These are phyloP conservation scores for Brassica hybrid DNA, from an alignment of 441 rosid genomes.

Conservation along the genomic window DNA sequence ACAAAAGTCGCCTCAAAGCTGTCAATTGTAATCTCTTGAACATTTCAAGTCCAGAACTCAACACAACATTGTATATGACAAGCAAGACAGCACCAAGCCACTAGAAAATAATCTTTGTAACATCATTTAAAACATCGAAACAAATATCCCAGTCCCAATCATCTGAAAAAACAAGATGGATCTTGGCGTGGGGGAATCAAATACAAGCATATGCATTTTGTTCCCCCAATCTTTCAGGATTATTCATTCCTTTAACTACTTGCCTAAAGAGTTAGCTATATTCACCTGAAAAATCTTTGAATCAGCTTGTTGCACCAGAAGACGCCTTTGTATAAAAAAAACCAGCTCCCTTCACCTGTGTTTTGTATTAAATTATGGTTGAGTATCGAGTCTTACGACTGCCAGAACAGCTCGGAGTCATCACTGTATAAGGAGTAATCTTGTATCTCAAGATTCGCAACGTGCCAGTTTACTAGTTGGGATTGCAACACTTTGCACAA, in stretches of 20 bases:
- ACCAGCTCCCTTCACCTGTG: slow-evolving; percentile 42
- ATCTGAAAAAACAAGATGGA: slow-evolving; percentile 36
- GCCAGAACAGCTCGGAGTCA: slow-evolving; percentile 82
- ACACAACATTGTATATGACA: background rate
- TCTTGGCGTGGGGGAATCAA: slow-evolving; percentile 31
- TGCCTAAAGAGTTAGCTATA: slow-evolving; percentile 44
- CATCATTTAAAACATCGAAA: background rate
- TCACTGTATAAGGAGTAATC: slow-evolving; percentile 79
- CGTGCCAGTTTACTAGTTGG: slow-evolving; percentile 74
- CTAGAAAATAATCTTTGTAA: too few relatives aligned
- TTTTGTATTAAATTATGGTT: slow-evolving; percentile 22
- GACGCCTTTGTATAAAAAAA: slow-evolving; percentile 35
- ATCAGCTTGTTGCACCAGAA: slow-evolving; percentile 45
- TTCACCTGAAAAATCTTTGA: slow-evolving; percentile 42
- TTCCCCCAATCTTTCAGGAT: slow-evolving; percentile 36
- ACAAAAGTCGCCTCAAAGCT: too few relatives aligned
- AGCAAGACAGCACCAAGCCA: too few relatives aligned
- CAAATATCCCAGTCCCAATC: slow-evolving; percentile 23
- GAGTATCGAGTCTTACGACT: slow-evolving; percentile 52
- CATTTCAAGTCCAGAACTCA: background rate
- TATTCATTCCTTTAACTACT: slow-evolving; percentile 39
- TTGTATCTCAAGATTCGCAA: slow-evolving; percentile 90
- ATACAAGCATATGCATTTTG: slow-evolving; percentile 17
- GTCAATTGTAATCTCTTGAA: too few relatives aligned
- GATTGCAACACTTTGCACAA: slow-evolving; percentile 79